Conservation (phyloP, 352 stramenopile genomes). For the Globisporangium splendens region DNA sequence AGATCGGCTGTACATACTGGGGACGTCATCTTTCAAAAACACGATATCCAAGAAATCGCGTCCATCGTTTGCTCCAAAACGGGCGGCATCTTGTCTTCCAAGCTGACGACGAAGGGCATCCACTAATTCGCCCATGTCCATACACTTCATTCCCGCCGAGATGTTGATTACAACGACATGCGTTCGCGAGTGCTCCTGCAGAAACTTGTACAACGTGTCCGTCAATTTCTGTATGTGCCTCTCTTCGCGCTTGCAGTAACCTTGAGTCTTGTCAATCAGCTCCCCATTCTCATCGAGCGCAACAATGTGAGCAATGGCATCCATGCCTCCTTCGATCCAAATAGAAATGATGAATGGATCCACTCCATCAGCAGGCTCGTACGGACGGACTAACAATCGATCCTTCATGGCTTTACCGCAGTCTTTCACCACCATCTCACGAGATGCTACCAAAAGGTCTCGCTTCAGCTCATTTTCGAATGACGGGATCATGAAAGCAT, state of each 20-base stretch:
- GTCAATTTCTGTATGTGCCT: constrained; percentile 73
- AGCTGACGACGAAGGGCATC: constrained; percentile 78
- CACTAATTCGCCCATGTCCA: constrained; percentile 87
- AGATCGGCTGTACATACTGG: constrained; percentile 85
- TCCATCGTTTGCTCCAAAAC: constrained; percentile 71
- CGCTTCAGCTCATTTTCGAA: constrained; percentile 86
- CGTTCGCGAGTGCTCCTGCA: constrained; percentile 76
- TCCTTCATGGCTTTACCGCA: constrained; percentile 69
- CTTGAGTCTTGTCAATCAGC: constrained; percentile 83
- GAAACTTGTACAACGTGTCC: constrained; percentile 75
- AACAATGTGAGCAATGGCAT: constrained; percentile 82
- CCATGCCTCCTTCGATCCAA: constrained; percentile 76
- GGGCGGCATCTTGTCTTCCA: constrained; percentile 58
- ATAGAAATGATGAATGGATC: constrained; percentile 86
- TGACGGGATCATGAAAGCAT: constrained; percentile 76
- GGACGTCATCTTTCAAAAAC: constrained; percentile 86
- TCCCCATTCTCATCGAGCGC: constrained; percentile 85
- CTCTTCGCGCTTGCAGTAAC: constrained; percentile 75
- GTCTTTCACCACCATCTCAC: constrained; percentile 73
- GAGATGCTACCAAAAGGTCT: constrained; percentile 65
- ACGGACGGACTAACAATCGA: constrained; percentile 69
- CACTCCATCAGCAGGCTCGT: constrained; percentile 68
- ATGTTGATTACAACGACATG: constrained; percentile 88
- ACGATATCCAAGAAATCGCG: constrained; percentile 86
- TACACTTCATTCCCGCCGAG: constrained; percentile 86